phyloP scores from a whole-genome alignment of 164 flowering plant species.

The Nymphaea thermarum region DNA sequence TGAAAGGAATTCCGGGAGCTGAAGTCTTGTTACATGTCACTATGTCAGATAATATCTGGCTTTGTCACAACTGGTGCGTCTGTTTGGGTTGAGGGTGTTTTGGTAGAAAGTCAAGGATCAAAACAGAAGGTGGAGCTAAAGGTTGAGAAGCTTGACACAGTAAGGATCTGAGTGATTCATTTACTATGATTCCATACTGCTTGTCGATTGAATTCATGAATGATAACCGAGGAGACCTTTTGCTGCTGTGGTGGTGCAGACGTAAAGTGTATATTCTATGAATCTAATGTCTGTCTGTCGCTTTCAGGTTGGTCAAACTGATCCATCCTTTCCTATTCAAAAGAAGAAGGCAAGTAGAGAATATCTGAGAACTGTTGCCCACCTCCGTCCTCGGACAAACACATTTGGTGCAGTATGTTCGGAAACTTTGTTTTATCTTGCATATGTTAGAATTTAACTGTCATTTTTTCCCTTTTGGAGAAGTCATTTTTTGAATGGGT shows the following conservation, averaged over 20 bases:
- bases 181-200: no score
- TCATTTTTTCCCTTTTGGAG: background rate
- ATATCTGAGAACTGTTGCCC: constrained; percentile 90
- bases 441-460: background rate
- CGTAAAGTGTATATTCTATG: background rate
- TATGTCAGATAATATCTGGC: constrained; percentile 62
- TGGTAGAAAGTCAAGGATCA: constrained; percentile 79
- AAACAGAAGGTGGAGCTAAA: constrained; percentile 89
- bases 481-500: no score
- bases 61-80: constrained; percentile 81
- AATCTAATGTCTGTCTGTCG: constrained; percentile 1
- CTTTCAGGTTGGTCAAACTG: constrained; percentile 73
- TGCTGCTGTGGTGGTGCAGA: background rate
- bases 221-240: background rate
- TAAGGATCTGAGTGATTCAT: constrained; percentile 10
- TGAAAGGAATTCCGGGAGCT: background rate
- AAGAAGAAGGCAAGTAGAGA: constrained; percentile 90
- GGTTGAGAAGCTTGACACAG: constrained; percentile 44
- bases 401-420: constrained; percentile 87
- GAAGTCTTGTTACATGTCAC: constrained; percentile 16
- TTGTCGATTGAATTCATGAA: background rate
- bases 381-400: constrained; percentile 97
- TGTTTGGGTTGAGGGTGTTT: constrained; percentile 50
- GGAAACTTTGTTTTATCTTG: background rate
- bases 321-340: constrained; percentile 86